phyloP scores from a whole-genome alignment of 2,329 filamentous ascomycete genomes.

The Colletotrichum sp. region DNA sequence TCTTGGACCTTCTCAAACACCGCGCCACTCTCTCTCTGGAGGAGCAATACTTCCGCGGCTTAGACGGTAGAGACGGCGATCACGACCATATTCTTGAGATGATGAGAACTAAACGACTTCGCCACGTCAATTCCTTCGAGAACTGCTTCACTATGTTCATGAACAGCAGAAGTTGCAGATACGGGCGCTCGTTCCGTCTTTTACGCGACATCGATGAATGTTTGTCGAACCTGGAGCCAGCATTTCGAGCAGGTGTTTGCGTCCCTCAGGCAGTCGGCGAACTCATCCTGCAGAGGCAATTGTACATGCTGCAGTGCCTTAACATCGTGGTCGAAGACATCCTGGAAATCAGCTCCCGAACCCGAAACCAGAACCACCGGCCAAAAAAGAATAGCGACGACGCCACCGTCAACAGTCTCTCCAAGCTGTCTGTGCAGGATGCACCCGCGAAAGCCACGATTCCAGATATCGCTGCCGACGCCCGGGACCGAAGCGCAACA shows the following conservation, averaged over 20 bases:
- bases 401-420: neutral
- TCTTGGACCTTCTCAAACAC: constrained; percentile 43
- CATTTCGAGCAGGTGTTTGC: neutral
- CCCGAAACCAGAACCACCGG: neutral
- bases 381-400: neutral
- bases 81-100: neutral
- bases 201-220: neutral
- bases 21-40: constrained; percentile 36
- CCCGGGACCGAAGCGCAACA: constrained; percentile 3
- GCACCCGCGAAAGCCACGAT: neutral
- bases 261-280: neutral
- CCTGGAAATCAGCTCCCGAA: neutral
- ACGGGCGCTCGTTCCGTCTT: neutral
- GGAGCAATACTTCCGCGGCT: constrained; percentile 37
- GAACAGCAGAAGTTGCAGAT: neutral
- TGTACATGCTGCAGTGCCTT: neutral
- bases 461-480: neutral
- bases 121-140: neutral
- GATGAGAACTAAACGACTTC: neutral
- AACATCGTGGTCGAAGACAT: neutral
- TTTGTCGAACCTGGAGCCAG: neutral
- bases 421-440: neutral
- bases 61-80: constrained; percentile 13
- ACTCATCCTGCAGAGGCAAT: neutral
- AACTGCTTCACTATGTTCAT: neutral